Base-by-base conservation (phyloP, 768 basidiomycete species). In the Mycena leptocephala region DNA sequence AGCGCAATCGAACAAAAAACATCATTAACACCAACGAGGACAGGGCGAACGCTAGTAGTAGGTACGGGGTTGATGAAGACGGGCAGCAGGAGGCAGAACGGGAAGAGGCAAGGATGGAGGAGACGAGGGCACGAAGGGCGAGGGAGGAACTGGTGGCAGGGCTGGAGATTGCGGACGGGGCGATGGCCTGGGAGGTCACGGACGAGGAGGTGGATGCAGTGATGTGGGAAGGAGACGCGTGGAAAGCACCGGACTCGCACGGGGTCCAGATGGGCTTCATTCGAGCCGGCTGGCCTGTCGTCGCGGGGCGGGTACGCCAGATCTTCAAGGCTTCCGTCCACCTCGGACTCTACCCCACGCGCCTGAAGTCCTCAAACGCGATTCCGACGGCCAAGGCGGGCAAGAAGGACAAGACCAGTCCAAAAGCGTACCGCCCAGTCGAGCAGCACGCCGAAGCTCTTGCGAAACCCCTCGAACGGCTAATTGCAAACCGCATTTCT, bases 1-100 rank as follows among this genome's bases (percentile, higher is more conserved):
- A 48, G 39, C 8, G 48, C 48, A 65, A 48, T 28, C n/a, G n/a
- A n/a, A n/a, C n/a, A n/a, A 65, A 48, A 41, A 48, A 33, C 20
- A 39, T n/a, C 10, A 9, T 32, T 14, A 28, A 41, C 13, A 43
- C 6, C 39, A 41, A 28, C n/a, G 32, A 22, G 8, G 41, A 64
- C 16, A 64, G 63, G 63, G 63, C 9, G 63, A 64, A 33, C 63
- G 63, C 11, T 46, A 64, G 63, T 64, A n/a, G 63, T 20, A 18
- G 41, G 37, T 7, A 28, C 2, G 3, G 61, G n/a, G n/a, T n/a
- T n/a, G n/a, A 22, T 24, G 63, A 24, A 26, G 39, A 9, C 24
- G n/a, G n/a, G n/a, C n/a, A n/a, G n/a, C n/a, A 26, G n/a, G 64
- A 33, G 3, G 28, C 7, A 39, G 30, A 26, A 18, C 39, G 16